Conservation (phyloP, 257 asterid genomes). For the Henckelia pumila region DNA sequence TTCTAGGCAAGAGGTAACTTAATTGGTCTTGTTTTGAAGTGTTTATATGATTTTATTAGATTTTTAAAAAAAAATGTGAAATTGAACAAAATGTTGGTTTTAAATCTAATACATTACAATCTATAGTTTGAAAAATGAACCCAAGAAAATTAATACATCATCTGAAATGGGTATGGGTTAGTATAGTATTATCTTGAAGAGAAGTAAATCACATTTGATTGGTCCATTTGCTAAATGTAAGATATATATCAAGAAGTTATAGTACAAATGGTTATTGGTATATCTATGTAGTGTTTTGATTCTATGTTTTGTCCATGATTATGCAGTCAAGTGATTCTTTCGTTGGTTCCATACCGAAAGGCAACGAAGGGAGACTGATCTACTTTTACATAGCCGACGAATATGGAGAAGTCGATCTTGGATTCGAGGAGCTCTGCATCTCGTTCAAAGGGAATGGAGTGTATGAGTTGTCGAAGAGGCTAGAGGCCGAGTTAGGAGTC, state of each 20-base stretch:
- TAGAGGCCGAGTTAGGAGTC: slow-evolving; percentile 64
- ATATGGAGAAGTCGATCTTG: slow-evolving; percentile 64
- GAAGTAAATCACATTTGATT: too few relatives aligned
- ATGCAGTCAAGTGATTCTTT: slow-evolving; percentile 72
- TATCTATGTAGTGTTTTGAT: background rate
- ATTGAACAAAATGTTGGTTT: too few relatives aligned
- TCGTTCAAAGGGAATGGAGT: slow-evolving; percentile 66
- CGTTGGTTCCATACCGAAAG: slow-evolving; percentile 55
- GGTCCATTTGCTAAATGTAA: background rate
- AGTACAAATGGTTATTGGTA: background rate
- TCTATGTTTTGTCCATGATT: background rate
- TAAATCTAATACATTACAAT: too few relatives aligned
- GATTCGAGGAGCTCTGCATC: slow-evolving; percentile 57
- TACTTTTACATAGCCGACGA: slow-evolving; percentile 57
- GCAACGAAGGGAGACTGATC: slow-evolving; percentile 60
- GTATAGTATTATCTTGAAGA: too few relatives aligned
- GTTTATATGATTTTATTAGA: too few relatives aligned
- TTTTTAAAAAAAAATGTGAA: too few relatives aligned
- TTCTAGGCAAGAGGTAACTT: slow-evolving; percentile 69
- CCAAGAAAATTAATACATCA: too few relatives aligned
- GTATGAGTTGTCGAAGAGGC: slow-evolving; percentile 46
- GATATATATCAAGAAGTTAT: background rate
- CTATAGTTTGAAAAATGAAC: too few relatives aligned
- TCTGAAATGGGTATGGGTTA: too few relatives aligned
- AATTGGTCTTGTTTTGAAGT: background rate